A percentile compares a stretch with the other conserved stretches of the same genome.
phyloP scores from a whole-genome alignment of 345 rosid species.

The Geranium brycei region DNA sequence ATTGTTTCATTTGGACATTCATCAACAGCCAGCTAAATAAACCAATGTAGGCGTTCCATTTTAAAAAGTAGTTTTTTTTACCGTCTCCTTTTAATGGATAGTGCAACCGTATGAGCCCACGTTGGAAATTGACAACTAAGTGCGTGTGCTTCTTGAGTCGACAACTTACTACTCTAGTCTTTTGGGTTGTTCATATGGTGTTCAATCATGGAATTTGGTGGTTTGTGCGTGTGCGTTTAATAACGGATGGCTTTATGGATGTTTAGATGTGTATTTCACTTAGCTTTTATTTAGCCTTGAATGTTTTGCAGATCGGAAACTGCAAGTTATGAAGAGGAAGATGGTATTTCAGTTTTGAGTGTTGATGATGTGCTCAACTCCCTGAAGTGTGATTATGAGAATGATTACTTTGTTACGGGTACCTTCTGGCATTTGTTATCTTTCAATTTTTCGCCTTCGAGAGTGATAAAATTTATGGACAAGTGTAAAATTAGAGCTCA shows the following conservation, averaged over 20 bases:
- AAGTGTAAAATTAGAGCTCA: neutral
- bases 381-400: conserved; percentile 54
- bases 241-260: too few relatives aligned
- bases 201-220: too few relatives aligned
- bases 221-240: too few relatives aligned
- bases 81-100: too few relatives aligned
- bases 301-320: neutral
- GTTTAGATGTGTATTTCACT: neutral
- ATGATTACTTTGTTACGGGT: conserved; percentile 87
- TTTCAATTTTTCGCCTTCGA: neutral
- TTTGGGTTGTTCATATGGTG: too few relatives aligned
- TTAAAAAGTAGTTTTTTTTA: too few relatives aligned
- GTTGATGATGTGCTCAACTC: conserved; percentile 42
- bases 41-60: too few relatives aligned
- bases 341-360: conserved; percentile 25
- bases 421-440: neutral
- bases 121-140: too few relatives aligned
- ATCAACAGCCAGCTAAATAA: too few relatives aligned
- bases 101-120: too few relatives aligned
- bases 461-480: neutral
- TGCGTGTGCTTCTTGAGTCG: neutral
- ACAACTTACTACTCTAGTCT: neutral
- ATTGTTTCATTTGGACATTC: too few relatives aligned
- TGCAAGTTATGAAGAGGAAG: neutral
- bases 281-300: neutral